Percentiles rank a stretch among this genome's conserved stretches.
phyloP scores from a whole-genome alignment of 106 monocot species.

The Platanthera guangdongensis region DNA sequence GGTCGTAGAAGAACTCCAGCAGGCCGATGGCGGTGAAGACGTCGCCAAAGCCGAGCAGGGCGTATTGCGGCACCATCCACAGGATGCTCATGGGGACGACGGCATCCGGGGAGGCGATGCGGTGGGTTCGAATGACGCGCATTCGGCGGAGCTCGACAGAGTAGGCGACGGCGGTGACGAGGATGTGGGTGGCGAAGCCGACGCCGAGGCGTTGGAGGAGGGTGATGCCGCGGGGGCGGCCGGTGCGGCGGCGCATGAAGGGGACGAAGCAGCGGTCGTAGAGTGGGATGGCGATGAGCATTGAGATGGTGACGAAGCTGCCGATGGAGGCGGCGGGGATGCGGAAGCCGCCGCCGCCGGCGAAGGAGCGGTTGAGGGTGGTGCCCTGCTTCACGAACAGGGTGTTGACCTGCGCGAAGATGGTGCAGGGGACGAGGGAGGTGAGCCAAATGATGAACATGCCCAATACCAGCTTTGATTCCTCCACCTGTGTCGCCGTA shows the following conservation, averaged over 20 bases:
- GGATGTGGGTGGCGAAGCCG: conserved; percentile 43
- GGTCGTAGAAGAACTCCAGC: conserved; percentile 85
- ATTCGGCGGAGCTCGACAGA: conserved; percentile 37
- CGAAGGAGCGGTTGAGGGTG: conserved; percentile 48
- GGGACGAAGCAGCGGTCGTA: conserved; percentile 66
- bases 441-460: conserved; percentile 51
- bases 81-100: conserved; percentile 69
- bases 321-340: conserved; percentile 63
- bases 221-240: conserved; percentile 63
- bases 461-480: conserved; percentile 41
- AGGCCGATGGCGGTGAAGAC: conserved; percentile 50
- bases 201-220: conserved; percentile 62
- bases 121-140: conserved; percentile 12
- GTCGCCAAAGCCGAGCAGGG: conserved; percentile 57
- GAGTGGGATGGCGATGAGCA: conserved; percentile 46
- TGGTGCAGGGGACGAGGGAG: conserved; percentile 51
- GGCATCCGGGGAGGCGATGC: background rate
- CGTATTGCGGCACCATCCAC: conserved; percentile 68
- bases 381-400: conserved; percentile 82
- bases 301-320: conserved; percentile 52
- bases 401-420: conserved; percentile 61
- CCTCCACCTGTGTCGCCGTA: conserved; percentile 69
- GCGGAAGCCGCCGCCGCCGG: conserved; percentile 24
- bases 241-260: conserved; percentile 39
- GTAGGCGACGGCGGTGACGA: conserved; percentile 29